Evolutionary conservation across 164 flowering plant genomes (phyloP).

Genomic region (Liriodendron chinense): DNA sequence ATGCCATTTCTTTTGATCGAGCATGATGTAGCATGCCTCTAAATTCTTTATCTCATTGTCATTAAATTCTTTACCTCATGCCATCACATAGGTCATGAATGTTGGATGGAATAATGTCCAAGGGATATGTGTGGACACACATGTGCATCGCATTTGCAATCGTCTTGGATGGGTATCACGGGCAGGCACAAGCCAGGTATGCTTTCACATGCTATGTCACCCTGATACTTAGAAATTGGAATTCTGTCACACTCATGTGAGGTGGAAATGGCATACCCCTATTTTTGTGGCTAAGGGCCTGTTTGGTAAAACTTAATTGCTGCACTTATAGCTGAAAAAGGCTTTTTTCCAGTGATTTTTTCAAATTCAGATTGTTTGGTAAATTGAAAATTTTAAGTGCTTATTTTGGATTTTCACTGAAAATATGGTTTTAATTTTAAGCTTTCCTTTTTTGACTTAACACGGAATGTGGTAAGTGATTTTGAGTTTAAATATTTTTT

Average conservation of each 20-base stretch:
- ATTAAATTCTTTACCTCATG: neutral
- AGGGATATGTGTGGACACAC: constrained; percentile 99
- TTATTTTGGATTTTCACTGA: no score
- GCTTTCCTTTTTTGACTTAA: no score
- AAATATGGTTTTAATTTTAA: no score
- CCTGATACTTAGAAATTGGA: neutral
- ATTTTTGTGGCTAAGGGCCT: no score
- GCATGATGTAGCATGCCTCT: neutral
- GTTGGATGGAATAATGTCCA: constrained; percentile 91
- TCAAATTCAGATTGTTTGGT: no score
- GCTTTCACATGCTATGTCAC: neutral
- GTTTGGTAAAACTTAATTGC: no score
- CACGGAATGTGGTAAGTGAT: no score
- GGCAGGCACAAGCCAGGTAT: constrained; percentile 67
- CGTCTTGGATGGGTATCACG: constrained; percentile 93
- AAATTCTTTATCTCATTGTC: neutral
- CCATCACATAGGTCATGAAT: constrained; percentile 71
- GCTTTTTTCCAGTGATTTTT: no score
- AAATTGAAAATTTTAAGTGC: no score
- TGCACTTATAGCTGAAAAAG: no score
- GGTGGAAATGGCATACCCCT: neutral
- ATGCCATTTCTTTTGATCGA: neutral
- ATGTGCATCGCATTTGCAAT: constrained; percentile 96
- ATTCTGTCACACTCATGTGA: neutral
- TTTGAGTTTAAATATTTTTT: no score